phyloP scores from a whole-genome alignment of 1,139 yeast species.

The Blastobotrys persicus region DNA sequence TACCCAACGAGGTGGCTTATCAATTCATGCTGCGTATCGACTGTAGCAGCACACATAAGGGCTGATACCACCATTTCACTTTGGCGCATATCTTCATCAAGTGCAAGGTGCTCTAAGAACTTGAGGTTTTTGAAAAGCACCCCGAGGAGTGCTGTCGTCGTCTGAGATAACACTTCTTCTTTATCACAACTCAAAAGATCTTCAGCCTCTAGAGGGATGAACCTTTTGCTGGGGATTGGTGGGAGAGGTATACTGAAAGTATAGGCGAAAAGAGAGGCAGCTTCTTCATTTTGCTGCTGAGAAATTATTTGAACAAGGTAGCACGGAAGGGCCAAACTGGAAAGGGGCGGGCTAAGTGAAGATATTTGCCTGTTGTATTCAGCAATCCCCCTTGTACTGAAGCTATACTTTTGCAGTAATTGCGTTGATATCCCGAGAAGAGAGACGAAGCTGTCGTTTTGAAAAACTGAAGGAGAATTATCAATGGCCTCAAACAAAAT shows the following conservation, averaged over 20 bases:
- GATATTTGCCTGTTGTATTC: constrained; percentile 8
- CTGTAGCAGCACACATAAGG: too few relatives aligned
- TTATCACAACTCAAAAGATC: constrained; percentile 1
- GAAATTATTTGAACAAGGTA: constrained; percentile 9
- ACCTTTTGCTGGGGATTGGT: constrained; percentile 9
- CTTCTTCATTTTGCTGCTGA: not conserved
- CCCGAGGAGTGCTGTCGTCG: not conserved
- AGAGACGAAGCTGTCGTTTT: constrained; percentile 8
- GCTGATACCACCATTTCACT: too few relatives aligned
- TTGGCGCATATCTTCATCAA: too few relatives aligned
- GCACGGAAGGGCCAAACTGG: constrained; percentile 11
- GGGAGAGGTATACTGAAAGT: constrained; percentile 8
- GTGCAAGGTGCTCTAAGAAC: not conserved
- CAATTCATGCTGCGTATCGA: not conserved
- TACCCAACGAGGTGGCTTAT: not conserved
- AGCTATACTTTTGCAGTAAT: not conserved
- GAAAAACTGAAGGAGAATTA: constrained; percentile 7
- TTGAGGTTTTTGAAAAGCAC: not conserved
- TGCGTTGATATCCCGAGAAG: constrained; percentile 7
- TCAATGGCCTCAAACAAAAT: constrained; percentile 14
- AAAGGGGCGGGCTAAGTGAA: constrained; percentile 11
- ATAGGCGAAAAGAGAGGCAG: not conserved
- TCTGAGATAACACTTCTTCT: not conserved
- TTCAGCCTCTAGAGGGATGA: not conserved
- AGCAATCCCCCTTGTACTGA: not conserved